phyloP scores from a whole-genome alignment of 805 yeast genomes.

The Sugiyamaella marilandica region DNA sequence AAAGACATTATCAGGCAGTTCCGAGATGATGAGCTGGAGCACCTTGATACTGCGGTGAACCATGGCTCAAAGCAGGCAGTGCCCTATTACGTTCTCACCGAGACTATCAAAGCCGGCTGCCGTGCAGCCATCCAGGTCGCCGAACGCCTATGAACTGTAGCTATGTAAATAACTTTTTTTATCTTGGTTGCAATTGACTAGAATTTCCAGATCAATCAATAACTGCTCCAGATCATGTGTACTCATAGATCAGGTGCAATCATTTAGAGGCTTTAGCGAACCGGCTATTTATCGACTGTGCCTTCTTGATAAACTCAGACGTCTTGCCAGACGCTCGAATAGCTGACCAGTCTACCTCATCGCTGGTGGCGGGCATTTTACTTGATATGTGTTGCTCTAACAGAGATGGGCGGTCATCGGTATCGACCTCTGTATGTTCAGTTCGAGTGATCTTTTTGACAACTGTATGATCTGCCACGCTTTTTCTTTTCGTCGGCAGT shows the following conservation, averaged over 20 bases:
- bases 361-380: conserved; percentile 7
- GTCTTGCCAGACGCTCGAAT: conserved; percentile 10
- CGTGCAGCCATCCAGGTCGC: conserved; percentile 89
- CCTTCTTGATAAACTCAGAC: conserved; percentile 8
- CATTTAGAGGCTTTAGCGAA: conserved; percentile 9
- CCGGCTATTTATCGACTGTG: conserved; percentile 12
- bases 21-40: conserved; percentile 93
- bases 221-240: background rate
- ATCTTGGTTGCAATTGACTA: background rate
- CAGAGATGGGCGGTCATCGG: conserved; percentile 12
- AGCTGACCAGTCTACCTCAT: conserved; percentile 1
- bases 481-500: background rate
- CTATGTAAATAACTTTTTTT: background rate
- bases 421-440: background rate
- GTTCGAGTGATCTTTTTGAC: background rate
- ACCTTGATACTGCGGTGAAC: conserved; percentile 86
- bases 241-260: background rate
- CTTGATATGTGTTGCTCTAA: conserved; percentile 13
- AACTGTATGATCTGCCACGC: background rate
- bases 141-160: conserved; percentile 59
- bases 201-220: background rate
- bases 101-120: conserved; percentile 77
- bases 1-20: conserved; percentile 64
- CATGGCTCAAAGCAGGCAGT: conserved; percentile 90
- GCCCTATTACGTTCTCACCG: conserved; percentile 86